A percentile compares a stretch with the other conserved stretches of the same genome.
Evolutionary conservation across 1,139 yeast species (phyloP).

Genomic region (Suhomyces panamericanus): DNA sequence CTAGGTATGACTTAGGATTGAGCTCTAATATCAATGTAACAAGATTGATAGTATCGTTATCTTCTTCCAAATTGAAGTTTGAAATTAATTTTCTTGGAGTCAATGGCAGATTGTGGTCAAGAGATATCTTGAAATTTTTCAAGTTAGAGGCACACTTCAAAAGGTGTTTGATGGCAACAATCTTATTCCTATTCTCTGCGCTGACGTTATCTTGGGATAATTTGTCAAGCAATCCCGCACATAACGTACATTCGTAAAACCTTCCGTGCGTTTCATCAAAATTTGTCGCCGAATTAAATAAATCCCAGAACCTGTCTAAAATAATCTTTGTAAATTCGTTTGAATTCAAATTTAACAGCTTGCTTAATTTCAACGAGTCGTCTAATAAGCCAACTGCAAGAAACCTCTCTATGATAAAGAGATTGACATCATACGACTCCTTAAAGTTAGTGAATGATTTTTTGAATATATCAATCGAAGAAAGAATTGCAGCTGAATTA

Average conservation of each 20-base stretch:
- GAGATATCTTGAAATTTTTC: constrained; percentile 38
- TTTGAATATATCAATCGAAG: constrained; percentile 27
- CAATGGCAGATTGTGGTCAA: constrained; percentile 29
- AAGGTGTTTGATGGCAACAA: constrained; percentile 31
- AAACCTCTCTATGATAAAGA: constrained; percentile 39
- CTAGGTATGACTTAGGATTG: constrained; percentile 54
- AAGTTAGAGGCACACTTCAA: constrained; percentile 31
- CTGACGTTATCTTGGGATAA: constrained; percentile 16
- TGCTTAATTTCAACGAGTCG: constrained; percentile 24
- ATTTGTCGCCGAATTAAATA: constrained; percentile 49
- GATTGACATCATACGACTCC: constrained; percentile 27
- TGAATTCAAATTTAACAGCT: constrained; percentile 15
- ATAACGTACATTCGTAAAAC: constrained; percentile 41
- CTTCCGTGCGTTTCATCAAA: constrained; percentile 51
- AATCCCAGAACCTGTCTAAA: constrained; percentile 52
- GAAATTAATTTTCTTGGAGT: constrained; percentile 32
- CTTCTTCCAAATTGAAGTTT: constrained; percentile 18
- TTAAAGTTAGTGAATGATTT: constrained; percentile 27
- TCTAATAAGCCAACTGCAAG: constrained; percentile 39
- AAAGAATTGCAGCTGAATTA: constrained; percentile 32
- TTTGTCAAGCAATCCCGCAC: constrained; percentile 38
- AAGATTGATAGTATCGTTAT: constrained; percentile 20
- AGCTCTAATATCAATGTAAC: constrained; percentile 49
- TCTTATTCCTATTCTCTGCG: constrained; percentile 15
- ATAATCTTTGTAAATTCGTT: constrained; percentile 24